These are phyloP conservation scores for Kappamyces sp. DNA, from an alignment of 192 early-diverging fungal genomes.

Conservation along the genomic window DNA sequence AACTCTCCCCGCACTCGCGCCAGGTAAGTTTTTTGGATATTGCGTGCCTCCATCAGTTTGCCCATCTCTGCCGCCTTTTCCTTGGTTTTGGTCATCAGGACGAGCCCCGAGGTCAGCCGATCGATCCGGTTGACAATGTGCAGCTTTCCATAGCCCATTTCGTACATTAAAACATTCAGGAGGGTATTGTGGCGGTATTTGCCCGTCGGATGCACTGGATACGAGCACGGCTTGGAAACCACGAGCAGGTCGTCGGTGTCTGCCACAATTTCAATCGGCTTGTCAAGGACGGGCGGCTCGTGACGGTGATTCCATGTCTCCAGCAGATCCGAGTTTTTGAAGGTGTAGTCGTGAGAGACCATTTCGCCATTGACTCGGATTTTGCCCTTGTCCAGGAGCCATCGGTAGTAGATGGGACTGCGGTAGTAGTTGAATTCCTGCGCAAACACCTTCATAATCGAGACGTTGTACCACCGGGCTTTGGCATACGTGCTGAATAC, in stretches of 20 bases:
- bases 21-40: slow-evolving; percentile 82
- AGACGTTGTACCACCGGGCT: slow-evolving; percentile 76
- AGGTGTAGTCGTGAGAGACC: slow-evolving; percentile 49
- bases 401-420: slow-evolving; percentile 67
- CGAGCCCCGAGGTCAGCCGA: slow-evolving; percentile 86
- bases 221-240: slow-evolving; percentile 83
- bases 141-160: not conserved
- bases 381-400: slow-evolving; percentile 68
- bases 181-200: slow-evolving; percentile 83
- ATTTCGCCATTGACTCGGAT: slow-evolving; percentile 70
- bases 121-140: slow-evolving; percentile 87
- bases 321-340: slow-evolving; percentile 76
- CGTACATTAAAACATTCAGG: slow-evolving; percentile 18
- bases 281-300: slow-evolving; percentile 80
- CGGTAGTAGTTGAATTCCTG: slow-evolving; percentile 84
- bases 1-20: slow-evolving; percentile 84
- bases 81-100: slow-evolving; percentile 62
- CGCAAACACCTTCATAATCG: slow-evolving; percentile 73
- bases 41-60: slow-evolving; percentile 53
- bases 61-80: slow-evolving; percentile 59
- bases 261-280: slow-evolving; percentile 60
- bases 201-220: slow-evolving; percentile 83
- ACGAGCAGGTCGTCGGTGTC: slow-evolving; percentile 63
- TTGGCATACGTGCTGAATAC: slow-evolving; percentile 78
- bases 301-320: slow-evolving; percentile 85